These are phyloP conservation scores for Sechiopsis laciniata DNA, from an alignment of 306 rosid species.

Conservation along the genomic window DNA sequence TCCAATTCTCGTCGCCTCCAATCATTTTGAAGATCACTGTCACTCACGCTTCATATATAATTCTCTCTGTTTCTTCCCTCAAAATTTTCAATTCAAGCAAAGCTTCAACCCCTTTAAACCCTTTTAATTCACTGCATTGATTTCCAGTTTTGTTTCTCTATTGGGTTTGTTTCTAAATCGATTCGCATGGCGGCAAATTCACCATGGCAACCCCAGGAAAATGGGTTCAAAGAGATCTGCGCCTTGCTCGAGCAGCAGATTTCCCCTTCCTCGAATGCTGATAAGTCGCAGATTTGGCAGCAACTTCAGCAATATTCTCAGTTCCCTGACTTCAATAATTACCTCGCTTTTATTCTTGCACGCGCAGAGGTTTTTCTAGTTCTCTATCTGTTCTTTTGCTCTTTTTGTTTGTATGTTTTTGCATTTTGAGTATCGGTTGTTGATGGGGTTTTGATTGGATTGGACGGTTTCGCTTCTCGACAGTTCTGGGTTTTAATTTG, in stretches of 20 bases:
- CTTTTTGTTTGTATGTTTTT: neutral
- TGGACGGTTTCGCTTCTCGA: neutral
- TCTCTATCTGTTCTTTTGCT: neutral
- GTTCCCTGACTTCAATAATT: conserved; percentile 90
- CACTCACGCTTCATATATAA: conserved; percentile 16
- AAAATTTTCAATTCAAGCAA: neutral
- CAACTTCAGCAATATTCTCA: conserved; percentile 83
- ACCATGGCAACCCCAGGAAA: conserved; percentile 88
- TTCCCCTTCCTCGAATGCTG: conserved; percentile 70
- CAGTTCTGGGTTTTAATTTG: conserved; percentile 9
- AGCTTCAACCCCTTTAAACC: no score
- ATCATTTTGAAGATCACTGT: conserved; percentile 21
- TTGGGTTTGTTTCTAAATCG: conserved; percentile 19
- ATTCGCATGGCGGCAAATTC: conserved; percentile 51
- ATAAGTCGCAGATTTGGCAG: conserved; percentile 98
- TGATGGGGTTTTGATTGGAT: neutral
- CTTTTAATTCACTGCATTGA: neutral
- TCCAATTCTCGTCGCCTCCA: conserved; percentile 22
- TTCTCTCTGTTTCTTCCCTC: neutral
- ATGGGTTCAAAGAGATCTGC: conserved; percentile 94
- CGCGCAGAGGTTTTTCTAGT: conserved; percentile 65
- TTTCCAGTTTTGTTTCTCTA: neutral
- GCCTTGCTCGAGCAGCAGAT: conserved; percentile 88
- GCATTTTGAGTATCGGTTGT: neutral
- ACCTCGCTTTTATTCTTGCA: conserved; percentile 81